Percentiles rank a stretch among this genome's conserved stretches.
These are phyloP conservation scores for Luffa acutangula DNA, from an alignment of 306 rosid species.

Conservation along the genomic window DNA sequence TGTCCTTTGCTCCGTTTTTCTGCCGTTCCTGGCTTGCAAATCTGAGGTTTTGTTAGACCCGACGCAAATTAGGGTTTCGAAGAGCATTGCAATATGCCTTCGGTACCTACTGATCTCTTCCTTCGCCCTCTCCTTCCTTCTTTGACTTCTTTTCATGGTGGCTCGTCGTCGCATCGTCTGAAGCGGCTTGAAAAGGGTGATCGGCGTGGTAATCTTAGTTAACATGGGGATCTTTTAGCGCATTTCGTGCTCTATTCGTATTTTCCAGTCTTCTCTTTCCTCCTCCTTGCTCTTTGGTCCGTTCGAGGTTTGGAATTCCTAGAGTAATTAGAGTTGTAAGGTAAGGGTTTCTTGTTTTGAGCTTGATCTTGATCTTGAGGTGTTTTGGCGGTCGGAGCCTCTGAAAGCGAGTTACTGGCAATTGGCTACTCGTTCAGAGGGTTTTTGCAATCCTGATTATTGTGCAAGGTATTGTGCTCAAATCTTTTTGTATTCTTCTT, in stretches of 20 bases:
- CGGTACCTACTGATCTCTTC: constrained; percentile 28
- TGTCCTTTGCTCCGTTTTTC: not conserved
- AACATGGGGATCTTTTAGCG: constrained; percentile 22
- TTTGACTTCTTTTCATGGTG: constrained; percentile 37
- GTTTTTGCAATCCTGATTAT: not conserved
- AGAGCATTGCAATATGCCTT: constrained; percentile 84
- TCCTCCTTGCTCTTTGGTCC: constrained; percentile 14
- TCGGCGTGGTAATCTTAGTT: constrained; percentile 92
- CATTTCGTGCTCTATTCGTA: not conserved
- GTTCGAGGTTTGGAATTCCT: constrained; percentile 10
- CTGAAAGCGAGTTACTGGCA: not conserved
- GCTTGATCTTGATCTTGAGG: constrained; percentile 11
- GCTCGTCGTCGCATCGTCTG: constrained; percentile 61
- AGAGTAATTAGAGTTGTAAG: not conserved
- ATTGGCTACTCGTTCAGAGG: not conserved
- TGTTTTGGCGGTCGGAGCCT: constrained; percentile 7
- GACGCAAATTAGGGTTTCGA: constrained; percentile 41
- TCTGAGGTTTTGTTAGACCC: constrained; percentile 7
- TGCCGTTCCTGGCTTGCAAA: constrained; percentile 3
- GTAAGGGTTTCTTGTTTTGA: constrained; percentile 10
- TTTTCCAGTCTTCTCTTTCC: not conserved
- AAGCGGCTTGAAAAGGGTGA: constrained; percentile 65
- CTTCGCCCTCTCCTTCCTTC: constrained; percentile 30
- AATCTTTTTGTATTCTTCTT: not conserved
- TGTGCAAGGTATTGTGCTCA: not conserved